Base-by-base conservation (phyloP, 164 flowering plant species). In the Dillenia turbinata region DNA sequence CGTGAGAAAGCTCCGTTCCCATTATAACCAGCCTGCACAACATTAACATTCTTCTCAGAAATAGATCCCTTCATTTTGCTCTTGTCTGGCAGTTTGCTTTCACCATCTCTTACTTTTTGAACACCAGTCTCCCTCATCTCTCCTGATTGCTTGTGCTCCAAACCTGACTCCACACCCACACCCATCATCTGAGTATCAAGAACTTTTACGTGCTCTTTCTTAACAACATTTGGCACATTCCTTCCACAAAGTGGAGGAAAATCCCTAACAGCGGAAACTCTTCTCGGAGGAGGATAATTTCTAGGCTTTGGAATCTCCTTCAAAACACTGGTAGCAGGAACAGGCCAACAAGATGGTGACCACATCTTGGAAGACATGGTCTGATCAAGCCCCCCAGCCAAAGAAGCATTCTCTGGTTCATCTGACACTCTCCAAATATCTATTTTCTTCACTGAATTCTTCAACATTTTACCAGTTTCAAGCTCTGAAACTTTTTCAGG, bases 241-340 rank as follows among this genome's bases (percentile, higher is more conserved):
- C 71, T 68, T 54, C 79, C 79, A 63, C 79, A 75, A 48, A 65
- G 65, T 8, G 48, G 68, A 12, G 79, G 79, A 43, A 74, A 79
- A 63, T 74, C 74, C 48, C 77, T 59, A 13, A 10, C 17, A 15
- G 69, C 67, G 1, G 75, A 79, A 54, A 82, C 52, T 61, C 69
- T 80, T 69, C 80, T 77, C 16, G 67, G 73, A 44, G 78, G 77
- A 69, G 81, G 85, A 63, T 68, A 83, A 6, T 67, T 74, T 54
- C 60, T 67, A 16, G 56, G 0, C 12, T 17, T 47, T 15, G 40
- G 40, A 5, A 43, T 44, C 52, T 61, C 63, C 56, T 59, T 55
- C 49, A 19, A 24, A 43, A 5, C 44, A 17, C 19, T 61, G 15
- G n/a, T 9, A 16, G 16, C 53, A 40, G 47, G 44, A 59, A 49